phyloP scores from a whole-genome alignment of 2,329 filamentous ascomycete species.

The Penicillium sclerotigenum region DNA sequence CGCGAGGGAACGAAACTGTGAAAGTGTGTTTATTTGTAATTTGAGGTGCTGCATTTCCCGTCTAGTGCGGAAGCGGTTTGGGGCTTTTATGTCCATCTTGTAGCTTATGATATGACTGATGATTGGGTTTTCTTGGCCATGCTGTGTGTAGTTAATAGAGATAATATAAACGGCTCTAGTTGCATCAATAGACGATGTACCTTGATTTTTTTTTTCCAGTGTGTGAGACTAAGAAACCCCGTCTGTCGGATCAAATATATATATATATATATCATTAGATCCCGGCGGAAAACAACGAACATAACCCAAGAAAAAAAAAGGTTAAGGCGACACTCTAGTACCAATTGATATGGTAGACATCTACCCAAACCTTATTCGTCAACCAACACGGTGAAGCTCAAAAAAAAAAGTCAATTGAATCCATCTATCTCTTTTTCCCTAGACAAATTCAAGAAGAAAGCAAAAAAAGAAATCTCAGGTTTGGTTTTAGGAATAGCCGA shows the following conservation, averaged over 20 bases:
- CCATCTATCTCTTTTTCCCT: background rate
- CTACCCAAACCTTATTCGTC: background rate
- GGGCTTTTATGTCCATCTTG: background rate
- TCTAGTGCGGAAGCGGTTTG: background rate
- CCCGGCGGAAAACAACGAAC: background rate
- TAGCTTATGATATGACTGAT: conserved; percentile 5
- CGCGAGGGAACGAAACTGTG: conserved; percentile 43
- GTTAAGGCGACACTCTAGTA: background rate
- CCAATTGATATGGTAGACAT: background rate
- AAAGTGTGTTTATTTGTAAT: background rate
- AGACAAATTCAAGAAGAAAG: background rate
- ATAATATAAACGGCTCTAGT: background rate
- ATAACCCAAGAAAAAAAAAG: too few relatives aligned
- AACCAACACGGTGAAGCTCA: too few relatives aligned
- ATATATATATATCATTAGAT: background rate
- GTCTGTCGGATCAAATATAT: background rate
- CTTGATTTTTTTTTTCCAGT: too few relatives aligned
- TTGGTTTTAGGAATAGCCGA: conserved; percentile 33
- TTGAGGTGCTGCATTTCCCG: background rate
- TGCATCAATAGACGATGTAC: background rate
- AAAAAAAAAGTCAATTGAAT: background rate
- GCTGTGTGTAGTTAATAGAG: background rate
- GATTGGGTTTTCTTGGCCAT: background rate
- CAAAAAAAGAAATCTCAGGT: conserved; percentile 20
- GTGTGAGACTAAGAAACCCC: background rate